Evolutionary conservation across 441 rosid genomes (phyloP).

Genomic region (Jatropha podagrica): DNA sequence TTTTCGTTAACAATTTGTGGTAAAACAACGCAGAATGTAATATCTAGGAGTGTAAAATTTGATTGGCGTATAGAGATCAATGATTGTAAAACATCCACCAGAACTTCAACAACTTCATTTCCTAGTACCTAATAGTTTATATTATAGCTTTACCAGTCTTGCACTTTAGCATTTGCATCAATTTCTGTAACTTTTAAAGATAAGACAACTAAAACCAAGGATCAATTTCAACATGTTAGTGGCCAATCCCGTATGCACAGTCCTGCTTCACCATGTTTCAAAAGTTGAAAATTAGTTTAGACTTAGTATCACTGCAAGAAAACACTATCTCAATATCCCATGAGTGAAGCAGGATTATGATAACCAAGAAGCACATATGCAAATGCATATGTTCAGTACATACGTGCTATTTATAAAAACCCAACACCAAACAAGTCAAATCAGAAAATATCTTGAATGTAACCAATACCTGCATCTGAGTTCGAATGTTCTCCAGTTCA

Average conservation of each 20-base stretch:
- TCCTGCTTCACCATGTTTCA: too few relatives aligned
- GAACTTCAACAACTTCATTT: neutral
- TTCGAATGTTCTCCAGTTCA: conserved; percentile 69
- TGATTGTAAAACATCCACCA: neutral
- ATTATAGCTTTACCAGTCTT: neutral
- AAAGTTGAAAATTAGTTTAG: neutral
- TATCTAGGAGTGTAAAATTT: neutral
- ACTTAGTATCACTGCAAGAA: neutral
- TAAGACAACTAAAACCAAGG: neutral
- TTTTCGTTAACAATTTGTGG: neutral
- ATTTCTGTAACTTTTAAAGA: neutral
- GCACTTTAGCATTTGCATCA: neutral
- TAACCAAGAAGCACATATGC: neutral
- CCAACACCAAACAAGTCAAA: conserved; percentile 4
- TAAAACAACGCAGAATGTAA: neutral
- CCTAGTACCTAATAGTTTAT: neutral
- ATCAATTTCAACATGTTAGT: neutral
- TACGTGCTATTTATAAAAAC: conserved; percentile 6
- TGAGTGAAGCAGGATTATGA: neutral
- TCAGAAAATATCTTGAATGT: neutral
- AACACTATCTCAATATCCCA: neutral
- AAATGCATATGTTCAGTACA: neutral
- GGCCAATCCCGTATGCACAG: neutral
- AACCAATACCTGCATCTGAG: conserved; percentile 70
- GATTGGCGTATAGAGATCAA: neutral